Evolutionary conservation across 2,329 filamentous ascomycete species (phyloP), one percentile per base, ranked within the genome.

Genomic region (Aspergillus novofumigatus): DNA sequence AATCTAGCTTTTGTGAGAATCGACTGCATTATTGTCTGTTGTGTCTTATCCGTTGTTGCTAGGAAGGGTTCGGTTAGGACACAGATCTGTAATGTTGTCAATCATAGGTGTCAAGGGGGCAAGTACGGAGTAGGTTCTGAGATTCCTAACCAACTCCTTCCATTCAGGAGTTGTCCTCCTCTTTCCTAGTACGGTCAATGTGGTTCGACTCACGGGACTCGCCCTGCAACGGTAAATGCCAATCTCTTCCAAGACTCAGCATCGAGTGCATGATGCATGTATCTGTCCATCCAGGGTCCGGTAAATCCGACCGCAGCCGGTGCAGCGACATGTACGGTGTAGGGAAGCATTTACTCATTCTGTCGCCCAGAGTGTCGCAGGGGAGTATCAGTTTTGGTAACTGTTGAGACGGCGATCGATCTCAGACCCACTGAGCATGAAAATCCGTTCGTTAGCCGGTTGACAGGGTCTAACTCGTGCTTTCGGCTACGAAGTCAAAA

Each of bases 341-440:
- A 51, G 25, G 47, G 38, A 47, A 49, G 62, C 62, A 64, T 62
- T 63, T 64, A 64, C 62, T 58, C 45, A 45, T 62, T 64, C 61
- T 21, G 62, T 59, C 47, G 54, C 57, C 10, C 21, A 7, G 23
- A 54, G 58, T 49, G 55, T 62, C 54, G 50, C 47, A 52, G 32
- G 23, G 35, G 21, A 26, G 11, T 25, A 23, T 47, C 44, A 47
- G 1, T 14, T 25, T 47, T 14, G 23, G 21, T 44, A 47, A 47
- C 14, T 25, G 23, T 47, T 47, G 44, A 26, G 44, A 23, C 20
- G 23, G 23, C 11, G 44, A 47, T 47, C 44, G 42, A 48, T 32
- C 38, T 29, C 49, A 21, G 56, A 56, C 50, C 56, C 56, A 56
- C 56, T 53, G 50, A 44, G 28, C 21, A 6, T 51, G n/a, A 56